A percentile compares a stretch with the other conserved stretches of the same genome.
Conservation (phyloP, 805 yeast species). For the Clavispora fructus region DNA sequence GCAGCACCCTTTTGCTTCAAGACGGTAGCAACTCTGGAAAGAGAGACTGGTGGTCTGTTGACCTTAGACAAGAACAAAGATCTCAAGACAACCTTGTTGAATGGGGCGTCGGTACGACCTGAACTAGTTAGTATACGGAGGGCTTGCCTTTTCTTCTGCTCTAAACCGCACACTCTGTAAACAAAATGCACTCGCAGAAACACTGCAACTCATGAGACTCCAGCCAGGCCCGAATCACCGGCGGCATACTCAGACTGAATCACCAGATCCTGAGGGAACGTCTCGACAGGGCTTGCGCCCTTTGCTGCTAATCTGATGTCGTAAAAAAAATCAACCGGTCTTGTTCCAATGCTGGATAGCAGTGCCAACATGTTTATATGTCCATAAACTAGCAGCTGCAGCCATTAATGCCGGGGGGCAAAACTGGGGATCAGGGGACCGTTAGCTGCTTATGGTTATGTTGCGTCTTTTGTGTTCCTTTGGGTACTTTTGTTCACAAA, state of each 20-base stretch:
- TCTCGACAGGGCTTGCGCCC: slow-evolving; percentile 1
- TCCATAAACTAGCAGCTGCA: slow-evolving; percentile 1
- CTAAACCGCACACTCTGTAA: slow-evolving; percentile 32
- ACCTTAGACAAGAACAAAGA: slow-evolving; percentile 95
- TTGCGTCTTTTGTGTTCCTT: not conserved
- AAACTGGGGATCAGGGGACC: not conserved
- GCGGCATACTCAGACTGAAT: slow-evolving; percentile 2
- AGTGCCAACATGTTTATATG: slow-evolving; percentile 2
- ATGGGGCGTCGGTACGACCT: slow-evolving; percentile 98
- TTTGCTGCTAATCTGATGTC: slow-evolving; percentile 1
- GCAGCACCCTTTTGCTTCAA: slow-evolving; percentile 77
- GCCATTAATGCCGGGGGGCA: not conserved
- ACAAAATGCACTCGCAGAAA: slow-evolving; percentile 25
- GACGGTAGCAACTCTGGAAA: slow-evolving; percentile 84
- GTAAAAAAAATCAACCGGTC: not conserved
- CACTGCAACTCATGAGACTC: not conserved
- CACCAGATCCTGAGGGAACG: slow-evolving; percentile 8
- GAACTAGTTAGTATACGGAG: slow-evolving; percentile 33
- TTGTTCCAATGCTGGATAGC: not conserved
- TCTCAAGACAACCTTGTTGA: slow-evolving; percentile 95
- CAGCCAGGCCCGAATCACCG: not conserved
- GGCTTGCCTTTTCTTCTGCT: slow-evolving; percentile 32
- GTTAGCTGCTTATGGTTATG: not conserved
- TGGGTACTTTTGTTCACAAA: not conserved
- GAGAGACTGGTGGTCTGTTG: slow-evolving; percentile 99